Evolutionary conservation across 73 alveolate genomes (phyloP), one percentile per base, ranked within the genome.

Genomic region (Paramecium sexaurelia): DNA sequence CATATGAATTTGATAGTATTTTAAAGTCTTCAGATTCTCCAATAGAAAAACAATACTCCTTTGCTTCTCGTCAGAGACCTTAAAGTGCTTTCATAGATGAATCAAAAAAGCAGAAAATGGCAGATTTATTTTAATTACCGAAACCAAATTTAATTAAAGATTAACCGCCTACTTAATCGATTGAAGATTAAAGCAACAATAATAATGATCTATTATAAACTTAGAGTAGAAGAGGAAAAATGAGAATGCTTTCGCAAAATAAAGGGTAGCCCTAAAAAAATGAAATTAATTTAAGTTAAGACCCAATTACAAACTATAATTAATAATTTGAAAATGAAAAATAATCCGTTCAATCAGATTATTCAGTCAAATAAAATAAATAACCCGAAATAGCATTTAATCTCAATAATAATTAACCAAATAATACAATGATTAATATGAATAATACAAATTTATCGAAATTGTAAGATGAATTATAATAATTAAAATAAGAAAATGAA

Each of bases 91-190:
- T 61, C 29, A 61, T 61, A 13, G 83, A 61, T 29, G 83, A 61
- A 32, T 61, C 83, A 2, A 39, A 73, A 33, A 73, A 73, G 19
- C 57, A 73, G 37, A 73, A 73, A 19, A 73, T 73, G 87, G 87
- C 87, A n/a, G 87, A 73, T 36, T 10, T 73, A 27, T 73, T 73
- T 36, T 36, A 73, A 39, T 22, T 73, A 8, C 87, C 87, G 11
- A 73, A 73, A 32, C 55, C 87, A 36, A 33, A 32, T 39, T 36
- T 36, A 36, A 17, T 9, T 0, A 36, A 73, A 36, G 67, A 73
- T 73, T 35, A 33, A 73, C 37, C 19, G 33, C 87, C 35, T 29
- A 9, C 57, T 35, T 6, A 32, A 73, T 13, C 55, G 35, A 22
- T 27, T 0, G 67, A 51, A 5, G 67, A 51, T 3, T 51, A 9